These are phyloP conservation scores for Xylariaceae sp. DNA, from an alignment of 2,329 filamentous ascomycete species.

Conservation along the genomic window DNA sequence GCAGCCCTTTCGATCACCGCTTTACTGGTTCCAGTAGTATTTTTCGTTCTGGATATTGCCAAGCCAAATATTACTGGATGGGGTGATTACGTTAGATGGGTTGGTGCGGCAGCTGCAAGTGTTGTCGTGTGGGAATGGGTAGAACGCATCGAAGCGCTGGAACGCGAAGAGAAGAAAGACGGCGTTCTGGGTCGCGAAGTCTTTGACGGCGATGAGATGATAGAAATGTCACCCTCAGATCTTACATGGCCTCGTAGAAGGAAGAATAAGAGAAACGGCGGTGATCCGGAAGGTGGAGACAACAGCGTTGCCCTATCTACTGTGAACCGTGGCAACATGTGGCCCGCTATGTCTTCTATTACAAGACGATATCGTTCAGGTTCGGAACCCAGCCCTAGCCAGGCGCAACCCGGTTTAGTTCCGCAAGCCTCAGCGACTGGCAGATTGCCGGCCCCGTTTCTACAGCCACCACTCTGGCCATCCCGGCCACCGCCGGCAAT, in stretches of 20 bases:
- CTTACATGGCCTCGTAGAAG: slow-evolving; percentile 53
- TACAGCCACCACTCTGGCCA: slow-evolving; percentile 62
- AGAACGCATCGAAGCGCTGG: slow-evolving; percentile 88
- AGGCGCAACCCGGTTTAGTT: slow-evolving; percentile 23
- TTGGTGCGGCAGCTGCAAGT: slow-evolving; percentile 91
- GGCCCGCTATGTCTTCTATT: slow-evolving; percentile 51
- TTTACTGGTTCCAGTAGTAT: slow-evolving; percentile 88
- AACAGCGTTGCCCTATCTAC: slow-evolving; percentile 39
- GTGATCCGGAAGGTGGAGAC: slow-evolving; percentile 44
- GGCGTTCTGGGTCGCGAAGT: slow-evolving; percentile 90
- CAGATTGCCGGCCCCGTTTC: slow-evolving; percentile 42
- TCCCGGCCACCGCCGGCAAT: slow-evolving; percentile 60
- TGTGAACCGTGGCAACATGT: slow-evolving; percentile 44
- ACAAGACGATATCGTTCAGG: slow-evolving; percentile 47
- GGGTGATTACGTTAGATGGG: slow-evolving; percentile 96
- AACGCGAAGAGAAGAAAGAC: slow-evolving; percentile 92
- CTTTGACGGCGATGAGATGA: slow-evolving; percentile 93
- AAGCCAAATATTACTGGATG: slow-evolving; percentile 86
- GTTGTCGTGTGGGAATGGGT: slow-evolving; percentile 99
- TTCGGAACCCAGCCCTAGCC: slow-evolving; percentile 34
- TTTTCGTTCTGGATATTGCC: slow-evolving; percentile 90
- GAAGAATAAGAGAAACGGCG: slow-evolving; percentile 37
- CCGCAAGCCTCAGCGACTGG: slow-evolving; percentile 32
- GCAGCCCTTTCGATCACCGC: slow-evolving; percentile 79
- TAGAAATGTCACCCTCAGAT: slow-evolving; percentile 67